Evolutionary conservation across 140 eudicot genomes (phyloP).

Genomic region (Senecio squalidus): DNA sequence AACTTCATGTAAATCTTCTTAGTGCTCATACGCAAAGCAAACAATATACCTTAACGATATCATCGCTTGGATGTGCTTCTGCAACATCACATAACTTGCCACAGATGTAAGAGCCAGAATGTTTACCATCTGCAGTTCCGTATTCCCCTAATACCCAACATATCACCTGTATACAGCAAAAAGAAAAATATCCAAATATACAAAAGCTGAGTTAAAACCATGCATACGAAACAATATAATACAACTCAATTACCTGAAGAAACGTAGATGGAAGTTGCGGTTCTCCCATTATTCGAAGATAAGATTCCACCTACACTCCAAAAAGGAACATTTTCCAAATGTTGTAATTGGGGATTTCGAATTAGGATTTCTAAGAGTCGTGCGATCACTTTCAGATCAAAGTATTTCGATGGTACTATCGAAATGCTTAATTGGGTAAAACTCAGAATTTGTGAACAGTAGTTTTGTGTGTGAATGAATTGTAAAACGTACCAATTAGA

Average conservation of each 20-base stretch:
- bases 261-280: slow-evolving; percentile 97
- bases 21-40: neutral
- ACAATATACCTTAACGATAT: slow-evolving; percentile 72
- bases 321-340: too few species aligned
- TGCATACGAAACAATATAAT: too few species aligned
- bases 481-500: slow-evolving; percentile 13
- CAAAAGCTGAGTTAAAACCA: neutral
- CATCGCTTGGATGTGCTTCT: slow-evolving; percentile 92
- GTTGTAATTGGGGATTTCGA: too few species aligned
- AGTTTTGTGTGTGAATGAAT: too few species aligned
- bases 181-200: neutral
- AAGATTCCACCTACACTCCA: slow-evolving; percentile 85
- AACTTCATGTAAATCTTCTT: too few species aligned
- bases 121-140: slow-evolving; percentile 90
- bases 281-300: slow-evolving; percentile 75
- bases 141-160: slow-evolving; percentile 99
- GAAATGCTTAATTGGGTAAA: too few species aligned
- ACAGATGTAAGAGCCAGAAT: slow-evolving; percentile 86
- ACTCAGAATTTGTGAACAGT: too few species aligned
- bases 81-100: slow-evolving; percentile 97
- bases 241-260: slow-evolving; percentile 71
- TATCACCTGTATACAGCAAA: slow-evolving; percentile 52
- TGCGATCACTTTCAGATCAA: too few species aligned
- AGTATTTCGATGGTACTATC: too few species aligned
- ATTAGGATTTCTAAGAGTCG: too few species aligned